Base-by-base conservation (phyloP, 257 asterid genomes). In the Linaria vulgaris region DNA sequence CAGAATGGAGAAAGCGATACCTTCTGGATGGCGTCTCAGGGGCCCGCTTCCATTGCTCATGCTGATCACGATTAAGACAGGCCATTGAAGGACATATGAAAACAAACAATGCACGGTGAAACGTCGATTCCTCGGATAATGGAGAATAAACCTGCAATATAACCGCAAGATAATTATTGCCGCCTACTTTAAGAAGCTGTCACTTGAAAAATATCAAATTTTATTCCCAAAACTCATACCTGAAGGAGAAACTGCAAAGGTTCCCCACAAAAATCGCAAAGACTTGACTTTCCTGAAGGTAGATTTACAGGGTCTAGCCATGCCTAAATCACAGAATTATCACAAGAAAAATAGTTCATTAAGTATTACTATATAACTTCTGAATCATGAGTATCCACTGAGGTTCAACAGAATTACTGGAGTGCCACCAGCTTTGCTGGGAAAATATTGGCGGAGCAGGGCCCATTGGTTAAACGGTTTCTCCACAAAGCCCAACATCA, bases 391-490 rank as follows among this genome's bases (percentile, higher is more conserved):
- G 52, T 48, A 12, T 15, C 51, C 47, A 17, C 5, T 13, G 38
- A 23, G 19, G 34, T 54, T n/a, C 37, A 15, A 44, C 22, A 12
- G 12, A 64, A 59, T 56, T 85, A 92, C 99, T 77, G 99, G 99
- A 63, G 85, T 57, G 60, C 96, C 99, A 31, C 99, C 97, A 66
- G 99, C 96, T 81, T 87, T 81, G 84, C 99, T 89, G n/a, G 97
- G 97, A 61, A 92, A 92, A 66, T 89, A 72, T 67, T 89, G 95
- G 49, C 87, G 85, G 45, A 61, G 72, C 57, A 83, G 59, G 31
- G 97, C 79, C 94, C 97, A 87, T 6, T 76, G 55, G 64, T 72
- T 56, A 55, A 79, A 77, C 2, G 91, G 86, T 62, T 76, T 83
- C 74, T 82, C 96, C 31, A 79, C 79, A 69, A 92, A 88, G 21